These are phyloP conservation scores for Solanum virginianum DNA, from an alignment of 257 asterid species.

Conservation along the genomic window DNA sequence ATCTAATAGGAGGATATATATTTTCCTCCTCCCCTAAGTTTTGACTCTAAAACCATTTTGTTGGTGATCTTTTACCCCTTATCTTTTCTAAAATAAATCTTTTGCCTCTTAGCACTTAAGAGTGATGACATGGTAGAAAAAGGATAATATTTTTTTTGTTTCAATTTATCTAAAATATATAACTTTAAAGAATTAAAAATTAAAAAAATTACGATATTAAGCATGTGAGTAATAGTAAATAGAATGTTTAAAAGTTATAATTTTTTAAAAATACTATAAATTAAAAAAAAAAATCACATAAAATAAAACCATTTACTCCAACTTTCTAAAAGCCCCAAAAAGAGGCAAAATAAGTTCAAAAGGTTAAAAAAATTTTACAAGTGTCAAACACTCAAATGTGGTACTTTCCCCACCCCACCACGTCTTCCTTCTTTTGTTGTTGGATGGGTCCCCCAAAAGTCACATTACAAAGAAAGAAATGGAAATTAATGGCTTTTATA, in stretches of 20 bases:
- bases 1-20: neutral
- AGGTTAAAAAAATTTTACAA: neutral
- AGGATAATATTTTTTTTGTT: neutral
- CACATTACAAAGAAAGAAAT: conserved; percentile 13
- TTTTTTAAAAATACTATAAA: too few species aligned
- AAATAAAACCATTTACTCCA: neutral
- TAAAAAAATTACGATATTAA: neutral
- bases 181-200: neutral
- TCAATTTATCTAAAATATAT: neutral
- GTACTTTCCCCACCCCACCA: conserved; percentile 2
- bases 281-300: neutral
- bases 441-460: conserved; percentile 29
- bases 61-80: neutral
- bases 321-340: neutral
- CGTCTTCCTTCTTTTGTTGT: conserved; percentile 6
- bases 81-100: neutral
- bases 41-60: neutral
- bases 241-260: neutral
- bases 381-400: conserved; percentile 12
- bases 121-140: neutral
- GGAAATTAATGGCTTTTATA: conserved; percentile 10
- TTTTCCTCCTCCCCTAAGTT: neutral
- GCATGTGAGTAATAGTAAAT: neutral
- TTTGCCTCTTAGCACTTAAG: neutral
- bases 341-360: neutral